Evolutionary conservation across 2,329 filamentous ascomycete species (phyloP).

Genomic region (Sporothrix sp.): DNA sequence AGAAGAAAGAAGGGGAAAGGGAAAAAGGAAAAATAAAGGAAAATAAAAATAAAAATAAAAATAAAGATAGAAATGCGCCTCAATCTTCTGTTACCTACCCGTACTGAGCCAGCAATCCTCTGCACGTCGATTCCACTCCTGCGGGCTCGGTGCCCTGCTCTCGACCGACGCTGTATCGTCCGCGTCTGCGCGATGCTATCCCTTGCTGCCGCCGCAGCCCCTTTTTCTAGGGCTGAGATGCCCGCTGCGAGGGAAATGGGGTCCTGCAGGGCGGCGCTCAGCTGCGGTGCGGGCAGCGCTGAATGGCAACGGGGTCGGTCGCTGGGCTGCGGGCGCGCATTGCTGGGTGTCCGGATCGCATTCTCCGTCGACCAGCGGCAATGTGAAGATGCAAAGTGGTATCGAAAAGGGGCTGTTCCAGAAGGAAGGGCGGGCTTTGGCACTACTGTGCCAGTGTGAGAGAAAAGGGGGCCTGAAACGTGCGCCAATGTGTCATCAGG

Average conservation of each 20-base stretch:
- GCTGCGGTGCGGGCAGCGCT: background rate
- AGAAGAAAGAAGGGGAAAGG: background rate
- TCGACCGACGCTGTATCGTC: no score
- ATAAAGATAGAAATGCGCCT: no score
- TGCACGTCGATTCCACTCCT: no score
- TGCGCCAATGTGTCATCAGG: constrained; percentile 14
- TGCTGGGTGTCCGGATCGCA: background rate
- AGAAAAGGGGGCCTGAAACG: constrained; percentile 15
- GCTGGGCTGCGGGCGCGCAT: background rate
- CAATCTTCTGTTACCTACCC: no score
- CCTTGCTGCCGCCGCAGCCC: background rate
- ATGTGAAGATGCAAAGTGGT: background rate
- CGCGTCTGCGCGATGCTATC: no score
- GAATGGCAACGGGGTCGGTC: background rate
- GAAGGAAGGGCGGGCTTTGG: background rate
- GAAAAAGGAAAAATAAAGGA: no score
- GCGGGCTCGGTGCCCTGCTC: no score
- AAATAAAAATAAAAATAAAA: no score
- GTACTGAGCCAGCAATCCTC: no score
- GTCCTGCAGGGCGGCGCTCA: background rate
- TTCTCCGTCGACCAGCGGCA: background rate
- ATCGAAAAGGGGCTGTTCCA: constrained; percentile 5
- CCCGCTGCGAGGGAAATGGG: background rate
- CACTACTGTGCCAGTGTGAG: background rate
- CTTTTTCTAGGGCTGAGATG: background rate